Evolutionary conservation across 345 rosid genomes (phyloP).

Genomic region (Hibiscus trionum): DNA sequence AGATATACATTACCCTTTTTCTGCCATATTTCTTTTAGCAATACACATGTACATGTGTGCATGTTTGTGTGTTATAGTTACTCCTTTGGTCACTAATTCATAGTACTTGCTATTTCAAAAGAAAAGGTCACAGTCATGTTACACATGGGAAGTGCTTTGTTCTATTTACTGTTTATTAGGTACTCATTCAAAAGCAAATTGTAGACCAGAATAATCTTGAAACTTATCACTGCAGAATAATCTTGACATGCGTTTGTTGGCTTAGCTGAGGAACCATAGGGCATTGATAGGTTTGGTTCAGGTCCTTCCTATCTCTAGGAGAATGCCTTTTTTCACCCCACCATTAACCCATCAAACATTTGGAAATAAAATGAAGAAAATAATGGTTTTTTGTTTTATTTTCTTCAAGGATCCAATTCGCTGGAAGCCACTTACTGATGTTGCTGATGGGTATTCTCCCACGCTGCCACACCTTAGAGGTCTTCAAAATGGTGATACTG

Average conservation of each 20-base stretch:
- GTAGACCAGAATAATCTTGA: not conserved
- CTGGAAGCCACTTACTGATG: slow-evolving; percentile 92
- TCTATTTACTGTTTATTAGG: not conserved
- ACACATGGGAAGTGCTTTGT: not conserved
- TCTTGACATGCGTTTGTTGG: not conserved
- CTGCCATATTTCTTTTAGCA: not conserved
- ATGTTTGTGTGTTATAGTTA: not conserved
- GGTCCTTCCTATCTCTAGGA: not conserved
- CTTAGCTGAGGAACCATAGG: not conserved
- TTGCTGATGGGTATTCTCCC: slow-evolving; percentile 93
- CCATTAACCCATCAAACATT: not conserved
- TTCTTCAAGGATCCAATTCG: slow-evolving; percentile 81
- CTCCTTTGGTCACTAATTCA: not conserved
- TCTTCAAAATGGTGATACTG: slow-evolving; percentile 97
- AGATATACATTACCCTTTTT: not conserved
- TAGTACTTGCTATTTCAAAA: not conserved
- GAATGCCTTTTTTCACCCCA: not conserved
- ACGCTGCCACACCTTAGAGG: slow-evolving; percentile 98
- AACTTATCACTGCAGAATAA: not conserved
- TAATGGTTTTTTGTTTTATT: slow-evolving; percentile 5
- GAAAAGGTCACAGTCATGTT: not conserved
- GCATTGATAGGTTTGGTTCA: not conserved
- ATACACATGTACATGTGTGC: not conserved
- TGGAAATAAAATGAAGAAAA: not conserved
- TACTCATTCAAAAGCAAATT: not conserved